Evolutionary conservation across 1,284 basidiomycete species (phyloP), one percentile per base, ranked within the genome.

Genomic region (Naganishia liquefaciens): DNA sequence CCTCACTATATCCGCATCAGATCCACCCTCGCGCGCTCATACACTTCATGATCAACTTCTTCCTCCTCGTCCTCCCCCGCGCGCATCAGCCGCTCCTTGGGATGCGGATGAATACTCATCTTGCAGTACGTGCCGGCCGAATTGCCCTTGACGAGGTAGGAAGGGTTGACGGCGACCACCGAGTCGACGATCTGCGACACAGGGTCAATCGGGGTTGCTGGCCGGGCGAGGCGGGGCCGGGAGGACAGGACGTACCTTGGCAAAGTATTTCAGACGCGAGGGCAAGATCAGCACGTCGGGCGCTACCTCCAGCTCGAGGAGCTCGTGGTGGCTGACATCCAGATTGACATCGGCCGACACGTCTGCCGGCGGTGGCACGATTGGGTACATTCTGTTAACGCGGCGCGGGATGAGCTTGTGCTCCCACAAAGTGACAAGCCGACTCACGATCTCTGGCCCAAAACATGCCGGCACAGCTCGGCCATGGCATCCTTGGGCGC

Each of bases 271-370:
- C 51, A 95, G 80, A 61, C 87, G 84, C 75, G 90, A 93, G 0
- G 93, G 91, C 1, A 93, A 75, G 55, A 98, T 84, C 44, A 98
- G 80, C 2, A 97, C 81, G 74, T 95, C 91, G 0, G 93, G 93
- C 0, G 86, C 79, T 23, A 74, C 72, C 49, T 74, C 72, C 68
- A 82, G 75, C 66, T 73, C 74, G 55, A 82, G 70, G 57, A 81
- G 71, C 43, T 77, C 67, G 66, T 78, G 75, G 69, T 95, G 93
- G 23, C 88, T 87, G 17, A 94, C 82, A 73, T 95, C 92, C 30
- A 97, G 83, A 72, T 93, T 93, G 61, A 96, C 86, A 72, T 93
- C 91, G 40, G 84, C 82, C 0, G 87, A 81, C 19, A 89, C 78
- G 3, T 88, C 86, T 17, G 84, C 76, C 0, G 95, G 92, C 0